Evolutionary conservation across 176 grass and related monocot species (phyloP).

Genomic region (Poa pratensis): DNA sequence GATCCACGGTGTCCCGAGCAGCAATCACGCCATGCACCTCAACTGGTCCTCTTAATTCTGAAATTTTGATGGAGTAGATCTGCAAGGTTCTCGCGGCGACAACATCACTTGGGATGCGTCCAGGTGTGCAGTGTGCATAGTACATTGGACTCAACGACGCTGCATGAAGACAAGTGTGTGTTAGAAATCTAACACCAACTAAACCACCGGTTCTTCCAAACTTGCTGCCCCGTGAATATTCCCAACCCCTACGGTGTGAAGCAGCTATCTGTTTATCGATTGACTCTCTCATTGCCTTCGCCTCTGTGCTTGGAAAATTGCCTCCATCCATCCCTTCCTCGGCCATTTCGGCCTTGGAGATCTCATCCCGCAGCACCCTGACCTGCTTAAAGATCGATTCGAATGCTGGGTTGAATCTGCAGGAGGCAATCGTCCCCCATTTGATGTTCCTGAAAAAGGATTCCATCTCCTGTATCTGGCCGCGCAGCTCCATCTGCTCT

Average conservation of each 20-base stretch:
- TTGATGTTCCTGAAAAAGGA: too few species aligned
- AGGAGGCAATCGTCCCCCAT: too few species aligned
- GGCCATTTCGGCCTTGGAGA: too few species aligned
- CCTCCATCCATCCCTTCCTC: too few species aligned
- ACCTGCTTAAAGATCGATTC: too few species aligned
- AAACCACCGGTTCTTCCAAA: not conserved
- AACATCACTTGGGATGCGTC: not conserved
- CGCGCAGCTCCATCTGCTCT: too few species aligned
- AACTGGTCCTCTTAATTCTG: not conserved
- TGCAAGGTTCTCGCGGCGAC: not conserved
- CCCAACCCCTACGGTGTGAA: not conserved
- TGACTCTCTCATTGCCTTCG: not conserved
- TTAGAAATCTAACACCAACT: not conserved
- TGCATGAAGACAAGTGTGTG: not conserved
- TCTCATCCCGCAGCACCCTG: too few species aligned
- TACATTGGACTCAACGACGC: not conserved
- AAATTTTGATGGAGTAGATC: not conserved
- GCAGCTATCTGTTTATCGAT: not conserved
- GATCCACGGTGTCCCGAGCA: not conserved
- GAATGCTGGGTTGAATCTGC: not conserved
- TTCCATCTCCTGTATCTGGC: too few species aligned
- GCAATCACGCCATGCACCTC: not conserved
- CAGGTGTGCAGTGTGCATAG: not conserved
- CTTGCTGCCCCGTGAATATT: not conserved
- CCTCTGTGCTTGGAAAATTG: too few species aligned